Conservation (phyloP, 768 basidiomycete species). For the Macrocybe gigantea region DNA sequence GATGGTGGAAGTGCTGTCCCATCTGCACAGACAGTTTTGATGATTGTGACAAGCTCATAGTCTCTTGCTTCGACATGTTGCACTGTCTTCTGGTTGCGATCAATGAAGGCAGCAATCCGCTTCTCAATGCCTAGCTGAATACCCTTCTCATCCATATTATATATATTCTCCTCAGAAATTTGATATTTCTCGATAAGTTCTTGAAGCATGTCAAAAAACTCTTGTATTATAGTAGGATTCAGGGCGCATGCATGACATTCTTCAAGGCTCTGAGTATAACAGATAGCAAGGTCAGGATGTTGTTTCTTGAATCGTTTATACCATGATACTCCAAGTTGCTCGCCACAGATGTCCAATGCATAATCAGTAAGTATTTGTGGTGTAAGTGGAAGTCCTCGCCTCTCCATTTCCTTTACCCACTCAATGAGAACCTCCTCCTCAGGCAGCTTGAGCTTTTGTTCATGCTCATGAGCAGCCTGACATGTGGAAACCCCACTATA, state of each 20-base stretch:
- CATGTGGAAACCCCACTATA: no score
- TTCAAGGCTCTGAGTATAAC: conserved; percentile 16
- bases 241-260: conserved; percentile 13
- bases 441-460: conserved; percentile 11
- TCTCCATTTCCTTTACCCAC: conserved; percentile 16
- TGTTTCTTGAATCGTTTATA: conserved; percentile 7
- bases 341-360: conserved; percentile 9
- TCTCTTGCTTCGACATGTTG: conserved; percentile 24
- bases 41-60: conserved; percentile 39
- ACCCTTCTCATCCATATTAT: conserved; percentile 32
- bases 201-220: conserved; percentile 17
- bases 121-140: conserved; percentile 15
- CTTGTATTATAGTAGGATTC: conserved; percentile 12
- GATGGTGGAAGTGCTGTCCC: conserved; percentile 27
- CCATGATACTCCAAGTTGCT: conserved; percentile 12
- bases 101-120: conserved; percentile 14
- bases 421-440: conserved; percentile 17
- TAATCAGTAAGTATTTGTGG: conserved; percentile 8
- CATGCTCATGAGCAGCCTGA: conserved; percentile 10
- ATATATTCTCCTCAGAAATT: conserved; percentile 25
- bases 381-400: conserved; percentile 14
- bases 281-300: conserved; percentile 17
- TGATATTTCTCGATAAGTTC: conserved; percentile 11
- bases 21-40: conserved; percentile 39
- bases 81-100: conserved; percentile 10